Base-by-base conservation (phyloP, 192 early-diverging fungal species). In the Geosiphon pyriformis region DNA sequence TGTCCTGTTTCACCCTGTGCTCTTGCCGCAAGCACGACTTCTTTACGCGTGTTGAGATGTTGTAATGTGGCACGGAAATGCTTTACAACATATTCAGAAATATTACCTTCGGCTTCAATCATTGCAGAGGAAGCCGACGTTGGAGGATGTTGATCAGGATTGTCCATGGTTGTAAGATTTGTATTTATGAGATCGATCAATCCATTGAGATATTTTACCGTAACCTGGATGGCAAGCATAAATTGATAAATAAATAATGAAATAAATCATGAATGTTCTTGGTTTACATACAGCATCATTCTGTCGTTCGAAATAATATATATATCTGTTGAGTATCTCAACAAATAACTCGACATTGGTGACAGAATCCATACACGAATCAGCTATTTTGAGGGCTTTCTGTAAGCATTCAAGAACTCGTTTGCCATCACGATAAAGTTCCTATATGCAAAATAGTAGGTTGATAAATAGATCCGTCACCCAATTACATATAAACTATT, bases 101-200 rank as follows among this genome's bases (percentile, higher is more conserved):
- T 75, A 0, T 80, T 74, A 11, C 74, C 80, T 27, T 86, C 79
- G n/a, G 79, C 83, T 30, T 84, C 74, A 25, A 86, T 75, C 31
- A 90, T 68, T 12, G 87, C 80, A 11, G 85, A 87, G 26, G 82
- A 86, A 65, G 83, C 86, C 58, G 83, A 65, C 65, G 86, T 64
- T 65, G 81, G 61, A 33, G 85, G 74, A 70, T 81, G 79, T 62
- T 85, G 83, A 68, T 87, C 87, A 48, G 87, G 88, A 47, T 83
- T 86, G 65, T 92, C 88, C 71, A 92, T 85, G 67, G 80, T 85
- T 15, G 76, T 74, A 26, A 90, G 68, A 68, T 93, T 91, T 54
- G 88, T 92, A 71, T 94, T 91, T 57, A 99, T 96, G 62, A 96
- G 75, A 58, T 96, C 93, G 69, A 99, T 92, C 64, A 99, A 79